Base-by-base conservation (phyloP, 371 early-diverging fungal species). In the Thermomucor indicae-seudaticae region DNA sequence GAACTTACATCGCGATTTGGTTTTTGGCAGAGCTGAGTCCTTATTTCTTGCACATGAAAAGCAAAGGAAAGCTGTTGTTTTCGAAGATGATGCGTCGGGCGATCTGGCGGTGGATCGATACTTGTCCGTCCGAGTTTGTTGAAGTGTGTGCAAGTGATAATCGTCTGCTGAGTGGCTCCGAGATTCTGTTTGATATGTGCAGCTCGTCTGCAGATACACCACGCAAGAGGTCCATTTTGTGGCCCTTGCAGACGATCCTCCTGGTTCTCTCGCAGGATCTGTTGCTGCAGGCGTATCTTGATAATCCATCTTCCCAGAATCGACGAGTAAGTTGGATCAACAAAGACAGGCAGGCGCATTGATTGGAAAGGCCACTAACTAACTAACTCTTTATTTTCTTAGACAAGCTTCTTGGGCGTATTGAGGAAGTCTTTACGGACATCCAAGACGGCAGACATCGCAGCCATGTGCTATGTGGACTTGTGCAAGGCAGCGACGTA, bases 41-140 rank as follows among this genome's bases (percentile, higher is more conserved):
- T 6, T 68, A 76, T 19, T 84, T 85, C 51, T 61, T 79, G 27
- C 78, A 81, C 34, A 81, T 91, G 56, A 73, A 82, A 47, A 74
- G 79, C 7, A 65, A 81, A 2, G 84, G 84, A 1, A 88, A 86
- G 57, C 58, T 82, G 20, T 60, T 80, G 8, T 78, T 85, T 53
- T 80, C 89, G 0, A 78, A 80, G 30, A 78, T 85, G 43, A 74
- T 90, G 45, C 78, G 86, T 20, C 81, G 80, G 17, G 82, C 86
- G 5, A 89, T 92, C 46, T 92, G 91, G 91, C 83, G 84, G 53
- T 92, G 90, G 90, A 91, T 92, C 25, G 88, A 90, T 43, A 69
- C 77, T 0, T 85, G 79, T 42, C 90, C 91, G 0, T 45, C 60
- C 2, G 84, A 91, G 43, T 90, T 89, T 63, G 75, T 79, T 2